These are phyloP conservation scores for Dioscorea zingiberensis DNA, from an alignment of 106 monocot genomes.

Conservation along the genomic window DNA sequence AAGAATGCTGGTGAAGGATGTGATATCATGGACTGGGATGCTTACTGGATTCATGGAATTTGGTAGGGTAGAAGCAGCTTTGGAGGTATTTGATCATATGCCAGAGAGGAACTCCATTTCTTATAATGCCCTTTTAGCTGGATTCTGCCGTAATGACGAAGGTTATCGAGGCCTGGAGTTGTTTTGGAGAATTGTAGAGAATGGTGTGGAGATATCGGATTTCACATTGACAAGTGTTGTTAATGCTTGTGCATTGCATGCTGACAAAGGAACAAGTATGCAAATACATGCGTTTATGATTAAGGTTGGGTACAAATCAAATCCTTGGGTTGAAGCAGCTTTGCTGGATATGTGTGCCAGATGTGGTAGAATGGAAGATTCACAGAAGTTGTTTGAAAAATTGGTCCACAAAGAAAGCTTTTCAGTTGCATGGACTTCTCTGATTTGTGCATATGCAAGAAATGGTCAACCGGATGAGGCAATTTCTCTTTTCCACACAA, in stretches of 20 bases:
- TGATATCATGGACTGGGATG: conserved; percentile 73
- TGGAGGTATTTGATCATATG: conserved; percentile 52
- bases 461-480: conserved; percentile 50
- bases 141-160: conserved; percentile 63
- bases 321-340: conserved; percentile 54
- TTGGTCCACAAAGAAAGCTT: conserved; percentile 34
- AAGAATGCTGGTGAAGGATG: conserved; percentile 60
- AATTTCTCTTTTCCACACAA: conserved; percentile 32
- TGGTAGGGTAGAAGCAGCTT: conserved; percentile 53
- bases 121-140: conserved; percentile 67
- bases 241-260: conserved; percentile 41
- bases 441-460: conserved; percentile 44
- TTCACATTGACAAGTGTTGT: conserved; percentile 44
- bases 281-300: conserved; percentile 74
- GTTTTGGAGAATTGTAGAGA: conserved; percentile 49
- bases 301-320: conserved; percentile 47
- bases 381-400: conserved; percentile 39
- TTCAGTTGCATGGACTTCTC: conserved; percentile 46
- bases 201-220: conserved; percentile 53
- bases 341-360: conserved; percentile 74
- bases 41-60: conserved; percentile 68
- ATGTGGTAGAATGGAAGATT: conserved; percentile 62
- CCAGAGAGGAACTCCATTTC: conserved; percentile 63
- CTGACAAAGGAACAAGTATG: conserved; percentile 39
- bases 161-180: conserved; percentile 38